Percentiles rank a stretch among this genome's conserved stretches.
Evolutionary conservation across 2,329 filamentous ascomycete species (phyloP).

Genomic region (Didymella segeticola): DNA sequence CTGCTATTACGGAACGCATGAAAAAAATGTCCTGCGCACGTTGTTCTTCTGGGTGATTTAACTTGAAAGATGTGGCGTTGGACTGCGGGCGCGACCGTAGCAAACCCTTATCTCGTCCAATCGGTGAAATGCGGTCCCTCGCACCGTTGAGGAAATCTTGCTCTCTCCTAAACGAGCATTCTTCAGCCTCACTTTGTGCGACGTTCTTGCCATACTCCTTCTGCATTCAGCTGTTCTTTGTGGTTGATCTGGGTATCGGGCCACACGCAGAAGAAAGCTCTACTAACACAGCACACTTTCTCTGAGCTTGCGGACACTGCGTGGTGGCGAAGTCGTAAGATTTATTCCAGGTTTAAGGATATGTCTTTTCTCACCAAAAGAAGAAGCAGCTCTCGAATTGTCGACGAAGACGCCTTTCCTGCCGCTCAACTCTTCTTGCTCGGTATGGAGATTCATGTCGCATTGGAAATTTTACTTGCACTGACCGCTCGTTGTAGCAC

Average conservation of each 20-base stretch:
- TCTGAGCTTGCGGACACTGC: conserved; percentile 21
- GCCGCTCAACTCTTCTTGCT: conserved; percentile 82
- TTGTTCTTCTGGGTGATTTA: not conserved
- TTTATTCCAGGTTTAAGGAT: conserved; percentile 55
- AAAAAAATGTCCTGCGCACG: not conserved
- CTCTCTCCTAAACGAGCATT: conserved; percentile 3
- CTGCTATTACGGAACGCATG: conserved; percentile 5
- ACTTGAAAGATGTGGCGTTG: not conserved
- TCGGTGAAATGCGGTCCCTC: conserved; percentile 2
- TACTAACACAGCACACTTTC: conserved; percentile 14
- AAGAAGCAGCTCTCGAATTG: conserved; percentile 64
- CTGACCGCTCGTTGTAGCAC: conserved; percentile 62
- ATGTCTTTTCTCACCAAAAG: conserved; percentile 66
- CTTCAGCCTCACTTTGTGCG: conserved; percentile 6
- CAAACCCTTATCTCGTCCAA: conserved; percentile 6
- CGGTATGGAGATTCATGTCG: conserved; percentile 60
- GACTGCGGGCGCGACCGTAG: not conserved
- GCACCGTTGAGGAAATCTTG: conserved; percentile 5
- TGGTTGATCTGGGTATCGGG: conserved; percentile 17
- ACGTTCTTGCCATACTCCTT: not conserved
- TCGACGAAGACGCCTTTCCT: conserved; percentile 76
- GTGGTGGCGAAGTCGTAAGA: conserved; percentile 57
- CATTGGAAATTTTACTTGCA: not conserved
- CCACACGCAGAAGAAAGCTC: conserved; percentile 32
- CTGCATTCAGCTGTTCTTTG: conserved; percentile 10